Conservation (phyloP, 805 yeast species). For the Zygoascus flipseniorum region DNA sequence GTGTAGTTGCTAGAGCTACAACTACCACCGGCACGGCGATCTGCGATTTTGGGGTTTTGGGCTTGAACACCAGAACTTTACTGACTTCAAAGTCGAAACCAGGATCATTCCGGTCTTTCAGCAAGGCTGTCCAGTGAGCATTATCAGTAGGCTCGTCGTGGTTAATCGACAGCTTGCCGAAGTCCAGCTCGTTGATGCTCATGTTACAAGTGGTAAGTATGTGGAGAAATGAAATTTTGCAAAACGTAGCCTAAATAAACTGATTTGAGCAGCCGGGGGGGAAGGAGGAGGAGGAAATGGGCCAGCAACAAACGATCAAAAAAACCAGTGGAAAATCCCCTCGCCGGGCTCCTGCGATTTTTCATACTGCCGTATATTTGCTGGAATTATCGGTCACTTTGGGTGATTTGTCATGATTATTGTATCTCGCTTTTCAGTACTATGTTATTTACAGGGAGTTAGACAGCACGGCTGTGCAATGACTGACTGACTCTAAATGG, state of each 20-base stretch:
- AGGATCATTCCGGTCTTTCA: constrained; percentile 7
- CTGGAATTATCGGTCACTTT: too few relatives aligned
- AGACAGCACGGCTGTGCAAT: too few relatives aligned
- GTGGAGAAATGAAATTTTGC: constrained; percentile 1
- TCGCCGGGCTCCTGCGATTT: too few relatives aligned
- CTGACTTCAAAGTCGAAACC: constrained; percentile 26
- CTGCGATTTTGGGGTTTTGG: constrained; percentile 79
- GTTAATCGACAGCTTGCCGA: constrained; percentile 9
- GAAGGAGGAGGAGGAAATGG: not conserved
- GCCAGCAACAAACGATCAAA: too few relatives aligned
- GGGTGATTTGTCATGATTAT: too few relatives aligned
- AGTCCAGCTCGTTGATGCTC: constrained; percentile 6
- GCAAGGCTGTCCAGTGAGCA: constrained; percentile 16
- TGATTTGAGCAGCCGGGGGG: not conserved
- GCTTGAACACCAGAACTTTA: constrained; percentile 80
- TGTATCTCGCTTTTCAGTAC: too few relatives aligned
- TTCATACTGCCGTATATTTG: too few relatives aligned
- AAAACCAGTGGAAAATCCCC: too few relatives aligned
- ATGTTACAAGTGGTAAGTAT: not conserved
- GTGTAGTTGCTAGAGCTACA: constrained; percentile 62
- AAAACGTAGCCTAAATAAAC: not conserved
- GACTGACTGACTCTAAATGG: too few relatives aligned
- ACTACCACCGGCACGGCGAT: constrained; percentile 73
- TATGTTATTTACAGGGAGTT: too few relatives aligned
- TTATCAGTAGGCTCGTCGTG: constrained; percentile 15